These are phyloP conservation scores for Fusarium chlamydosporum DNA, from an alignment of 2,329 filamentous ascomycete species.

Conservation along the genomic window DNA sequence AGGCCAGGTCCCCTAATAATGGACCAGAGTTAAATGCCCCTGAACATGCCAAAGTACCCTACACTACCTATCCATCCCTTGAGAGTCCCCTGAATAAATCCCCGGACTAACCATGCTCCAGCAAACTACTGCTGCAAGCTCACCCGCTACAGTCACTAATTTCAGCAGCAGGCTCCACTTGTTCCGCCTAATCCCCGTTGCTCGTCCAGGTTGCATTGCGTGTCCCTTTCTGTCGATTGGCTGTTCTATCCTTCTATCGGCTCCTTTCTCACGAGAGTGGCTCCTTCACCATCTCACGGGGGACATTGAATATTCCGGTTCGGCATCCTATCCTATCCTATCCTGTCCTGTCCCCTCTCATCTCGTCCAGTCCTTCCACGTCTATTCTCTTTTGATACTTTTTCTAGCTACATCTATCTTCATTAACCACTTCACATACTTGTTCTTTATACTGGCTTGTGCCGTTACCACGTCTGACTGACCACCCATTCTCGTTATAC, in stretches of 20 bases:
- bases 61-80: conserved; percentile 15
- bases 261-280: conserved; percentile 46
- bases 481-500: conserved; percentile 37
- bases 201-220: conserved; percentile 47
- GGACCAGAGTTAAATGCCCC: conserved; percentile 15
- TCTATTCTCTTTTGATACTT: conserved; percentile 28
- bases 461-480: conserved; percentile 32
- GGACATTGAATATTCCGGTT: conserved; percentile 49
- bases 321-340: conserved; percentile 10
- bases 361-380: conserved; percentile 43
- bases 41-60: conserved; percentile 24
- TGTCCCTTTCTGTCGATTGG: conserved; percentile 44
- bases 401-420: conserved; percentile 20
- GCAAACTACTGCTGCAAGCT: conserved; percentile 38
- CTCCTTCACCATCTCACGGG: conserved; percentile 42
- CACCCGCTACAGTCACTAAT: conserved; percentile 39
- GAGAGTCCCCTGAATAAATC: conserved; percentile 36
- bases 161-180: conserved; percentile 35
- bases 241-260: conserved; percentile 25
- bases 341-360: conserved; percentile 33
- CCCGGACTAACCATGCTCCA: conserved; percentile 47
- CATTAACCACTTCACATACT: conserved; percentile 10
- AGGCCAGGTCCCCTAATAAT: conserved; percentile 19
- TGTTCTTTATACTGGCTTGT: conserved; percentile 19
- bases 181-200: conserved; percentile 27